Conservation (phyloP, 2,329 filamentous ascomycete genomes). For the Aspergillus spinulosporus region DNA sequence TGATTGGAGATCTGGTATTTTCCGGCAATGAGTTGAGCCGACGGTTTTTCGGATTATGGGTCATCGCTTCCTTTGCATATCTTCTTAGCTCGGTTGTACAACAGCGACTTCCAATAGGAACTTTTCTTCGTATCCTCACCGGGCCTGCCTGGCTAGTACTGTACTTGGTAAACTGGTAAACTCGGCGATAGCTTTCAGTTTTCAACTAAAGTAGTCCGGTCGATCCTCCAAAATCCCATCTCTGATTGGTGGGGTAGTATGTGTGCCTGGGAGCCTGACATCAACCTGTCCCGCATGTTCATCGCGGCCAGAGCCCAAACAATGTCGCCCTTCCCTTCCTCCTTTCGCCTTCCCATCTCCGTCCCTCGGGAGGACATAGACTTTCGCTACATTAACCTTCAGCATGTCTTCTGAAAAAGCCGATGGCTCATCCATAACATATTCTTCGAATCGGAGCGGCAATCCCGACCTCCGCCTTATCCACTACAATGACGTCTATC, state of each 20-base stretch:
- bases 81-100: slow-evolving; percentile 4
- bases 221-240: slow-evolving; percentile 4
- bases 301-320: background rate
- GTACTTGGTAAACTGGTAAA: background rate
- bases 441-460: slow-evolving; percentile 45
- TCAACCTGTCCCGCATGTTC: background rate
- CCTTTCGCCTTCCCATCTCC: background rate
- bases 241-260: slow-evolving; percentile 4
- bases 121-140: background rate
- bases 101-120: slow-evolving; percentile 1
- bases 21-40: background rate
- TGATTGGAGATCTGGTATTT: slow-evolving; percentile 1
- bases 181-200: background rate
- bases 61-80: background rate
- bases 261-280: slow-evolving; percentile 16
- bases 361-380: background rate
- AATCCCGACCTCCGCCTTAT: slow-evolving; percentile 74
- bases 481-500: slow-evolving; percentile 94
- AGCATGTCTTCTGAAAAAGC: slow-evolving; percentile 32
- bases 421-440: slow-evolving; percentile 43
- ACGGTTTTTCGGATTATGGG: no score
- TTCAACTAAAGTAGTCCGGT: slow-evolving; percentile 7
- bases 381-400: background rate
- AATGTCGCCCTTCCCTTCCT: background rate
- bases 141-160: background rate